Percentiles rank a stretch among this genome's conserved stretches.
Evolutionary conservation across 2,329 filamentous ascomycete species (phyloP).

Genomic region (Xylaria sp.): DNA sequence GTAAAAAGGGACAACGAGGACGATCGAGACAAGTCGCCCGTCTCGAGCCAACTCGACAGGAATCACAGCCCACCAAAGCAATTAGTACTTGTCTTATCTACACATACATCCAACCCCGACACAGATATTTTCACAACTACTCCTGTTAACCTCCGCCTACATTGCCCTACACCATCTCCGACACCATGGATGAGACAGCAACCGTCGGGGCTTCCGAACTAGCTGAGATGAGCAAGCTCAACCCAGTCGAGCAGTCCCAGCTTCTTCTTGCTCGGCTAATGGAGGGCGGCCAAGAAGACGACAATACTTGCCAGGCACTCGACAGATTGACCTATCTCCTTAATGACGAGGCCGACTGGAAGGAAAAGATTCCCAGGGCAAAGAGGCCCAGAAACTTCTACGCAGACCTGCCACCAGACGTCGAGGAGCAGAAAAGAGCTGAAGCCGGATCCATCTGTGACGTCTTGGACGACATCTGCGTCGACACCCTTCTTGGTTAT

Average conservation of each 20-base stretch:
- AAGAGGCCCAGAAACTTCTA: neutral
- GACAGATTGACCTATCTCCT: conserved; percentile 70
- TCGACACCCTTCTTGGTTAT: conserved; percentile 87
- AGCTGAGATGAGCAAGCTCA: conserved; percentile 45
- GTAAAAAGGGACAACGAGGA: neutral
- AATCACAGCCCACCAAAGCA: neutral
- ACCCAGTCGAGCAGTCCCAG: conserved; percentile 68
- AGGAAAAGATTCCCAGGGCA: conserved; percentile 50
- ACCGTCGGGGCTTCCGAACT: conserved; percentile 43
- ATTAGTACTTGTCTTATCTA: neutral
- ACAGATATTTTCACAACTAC: neutral
- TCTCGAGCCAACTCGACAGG: neutral
- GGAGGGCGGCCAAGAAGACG: conserved; percentile 87
- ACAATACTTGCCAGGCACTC: conserved; percentile 71
- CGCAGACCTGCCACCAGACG: neutral
- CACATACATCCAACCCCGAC: neutral
- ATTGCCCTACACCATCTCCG: conserved; percentile 3
- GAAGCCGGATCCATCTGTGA: conserved; percentile 59
- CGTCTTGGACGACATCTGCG: conserved; percentile 77
- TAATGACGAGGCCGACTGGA: conserved; percentile 61
- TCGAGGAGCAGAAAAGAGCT: neutral
- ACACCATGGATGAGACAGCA: conserved; percentile 48
- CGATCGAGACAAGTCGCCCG: neutral
- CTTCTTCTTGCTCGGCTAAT: conserved; percentile 89
- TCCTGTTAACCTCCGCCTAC: neutral